Conservation (phyloP, 1,284 basidiomycete species). For the Ganoderma meredithae region DNA sequence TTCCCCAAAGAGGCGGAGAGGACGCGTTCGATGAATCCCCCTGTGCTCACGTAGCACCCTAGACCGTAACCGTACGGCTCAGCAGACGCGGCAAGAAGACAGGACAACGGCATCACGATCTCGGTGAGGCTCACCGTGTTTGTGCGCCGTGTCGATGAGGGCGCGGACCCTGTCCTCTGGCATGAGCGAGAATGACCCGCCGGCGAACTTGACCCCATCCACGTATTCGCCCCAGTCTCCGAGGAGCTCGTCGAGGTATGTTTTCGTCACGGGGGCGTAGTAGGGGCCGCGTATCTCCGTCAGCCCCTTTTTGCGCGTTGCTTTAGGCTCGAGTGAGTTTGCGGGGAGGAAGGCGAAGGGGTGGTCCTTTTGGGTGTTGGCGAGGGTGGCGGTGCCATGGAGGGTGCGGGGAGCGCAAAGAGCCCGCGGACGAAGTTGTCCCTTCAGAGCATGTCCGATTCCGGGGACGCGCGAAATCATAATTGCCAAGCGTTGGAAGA, state of each 20-base stretch:
- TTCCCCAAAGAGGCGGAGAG: constrained; percentile 47
- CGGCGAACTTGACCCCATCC: constrained; percentile 57
- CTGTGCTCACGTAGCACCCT: constrained; percentile 51
- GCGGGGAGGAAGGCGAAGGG: constrained; percentile 42
- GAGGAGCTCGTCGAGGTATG: constrained; percentile 49
- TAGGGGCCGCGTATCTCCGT: constrained; percentile 54
- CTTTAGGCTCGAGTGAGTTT: constrained; percentile 42
- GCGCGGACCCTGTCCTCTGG: constrained; percentile 47
- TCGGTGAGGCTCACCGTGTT: constrained; percentile 40
- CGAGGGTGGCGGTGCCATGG: constrained; percentile 16
- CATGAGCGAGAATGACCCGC: constrained; percentile 54
- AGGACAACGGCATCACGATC: background rate
- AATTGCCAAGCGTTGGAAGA: background rate
- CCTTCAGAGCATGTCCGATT: constrained; percentile 16
- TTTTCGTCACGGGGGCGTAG: constrained; percentile 48
- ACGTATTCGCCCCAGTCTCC: constrained; percentile 51
- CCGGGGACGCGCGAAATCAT: constrained; percentile 13
- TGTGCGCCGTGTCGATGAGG: constrained; percentile 50
- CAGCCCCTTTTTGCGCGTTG: constrained; percentile 41
- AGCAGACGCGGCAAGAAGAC: too few species aligned
- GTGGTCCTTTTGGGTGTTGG: constrained; percentile 7
- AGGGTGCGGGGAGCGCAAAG: constrained; percentile 11
- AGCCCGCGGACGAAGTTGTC: constrained; percentile 8
- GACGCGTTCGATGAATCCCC: constrained; percentile 54
- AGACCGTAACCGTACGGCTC: background rate